Evolutionary conservation across 2,329 filamentous ascomycete genomes (phyloP), one percentile per base, ranked within the genome.

Genomic region (Ophiostoma angusticollis): DNA sequence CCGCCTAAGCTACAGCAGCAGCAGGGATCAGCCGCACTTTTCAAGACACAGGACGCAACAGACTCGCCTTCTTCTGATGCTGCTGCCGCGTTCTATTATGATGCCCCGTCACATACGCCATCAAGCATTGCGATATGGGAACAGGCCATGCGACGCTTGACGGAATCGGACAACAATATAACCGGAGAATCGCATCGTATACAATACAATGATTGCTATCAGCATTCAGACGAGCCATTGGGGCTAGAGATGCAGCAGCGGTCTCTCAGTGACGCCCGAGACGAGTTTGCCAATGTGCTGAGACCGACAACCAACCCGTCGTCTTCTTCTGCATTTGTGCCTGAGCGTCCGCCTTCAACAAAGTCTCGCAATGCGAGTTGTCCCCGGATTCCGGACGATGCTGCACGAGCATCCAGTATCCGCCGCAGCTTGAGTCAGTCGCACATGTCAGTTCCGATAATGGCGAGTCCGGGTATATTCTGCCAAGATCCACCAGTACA

Each of bases 331-430:
- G 9, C 27, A 5, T 3, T 13, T 1, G 6, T 37, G 3, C 29
- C 46, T 0, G 32, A 33, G 0, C 51, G 56, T 3, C 55, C 57
- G 0, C 39, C 48, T 0, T 59, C 58, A 0, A 53, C 59, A 0
- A 61, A 60, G 31, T 58, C 60, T 2, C 56, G 58, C 5, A 58
- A 60, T 25, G 52, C 56, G 4, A 63, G 60, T 18, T 49, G 52
- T 3, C 5, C 30, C 0, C 42, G 39, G 1, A n/a, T n/a, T n/a
- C 6, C 35, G 22, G 13, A 24, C 5, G 19, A 27, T 22, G 27
- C 8, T 11, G 4, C 4, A 11, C 13, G 13, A 1, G 2, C 22
- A 1, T 3, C 6, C 6, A 11, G 4, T 5, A 1, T 31, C 5
- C 14, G 34, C 2, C 39, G 38, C 31, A 35, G 38, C 16, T 23